A percentile compares a stretch with the other conserved stretches of the same genome.
phyloP scores from a whole-genome alignment of 495 filamentous ascomycete genomes.

The Neurospora sp. region DNA sequence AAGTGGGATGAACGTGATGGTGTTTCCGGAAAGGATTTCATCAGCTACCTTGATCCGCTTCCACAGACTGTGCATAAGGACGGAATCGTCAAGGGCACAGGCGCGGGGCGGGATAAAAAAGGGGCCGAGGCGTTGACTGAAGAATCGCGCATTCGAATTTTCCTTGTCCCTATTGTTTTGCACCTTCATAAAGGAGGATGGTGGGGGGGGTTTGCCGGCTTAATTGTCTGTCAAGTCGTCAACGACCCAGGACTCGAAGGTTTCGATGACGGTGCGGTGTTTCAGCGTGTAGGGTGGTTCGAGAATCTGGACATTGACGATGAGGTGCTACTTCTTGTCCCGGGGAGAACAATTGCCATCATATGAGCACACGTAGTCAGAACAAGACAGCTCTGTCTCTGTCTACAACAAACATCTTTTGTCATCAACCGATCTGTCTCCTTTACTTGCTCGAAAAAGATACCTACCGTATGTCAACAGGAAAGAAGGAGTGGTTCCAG shows the following conservation, averaged over 20 bases:
- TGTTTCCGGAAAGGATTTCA: not conserved
- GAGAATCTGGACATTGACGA: accelerated
- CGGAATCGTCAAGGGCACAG: not conserved
- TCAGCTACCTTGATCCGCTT: not conserved
- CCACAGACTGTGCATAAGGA: not conserved
- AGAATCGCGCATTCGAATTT: not conserved
- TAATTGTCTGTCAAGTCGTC: not conserved
- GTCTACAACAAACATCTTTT: not conserved
- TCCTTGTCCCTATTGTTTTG: not conserved
- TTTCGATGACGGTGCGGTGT: not conserved
- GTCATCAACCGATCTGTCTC: not conserved
- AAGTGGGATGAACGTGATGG: not conserved
- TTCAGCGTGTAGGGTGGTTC: not conserved
- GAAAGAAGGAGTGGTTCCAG: not conserved
- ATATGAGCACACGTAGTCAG: not conserved
- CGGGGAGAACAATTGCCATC: not conserved
- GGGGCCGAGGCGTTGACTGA: not conserved
- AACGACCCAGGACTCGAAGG: not conserved
- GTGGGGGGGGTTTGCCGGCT: not conserved
- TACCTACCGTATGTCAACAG: not conserved
- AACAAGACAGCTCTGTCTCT: not conserved
- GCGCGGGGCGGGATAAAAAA: not conserved
- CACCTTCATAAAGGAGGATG: not conserved
- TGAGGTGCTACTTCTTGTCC: not conserved
- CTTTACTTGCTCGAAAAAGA: not conserved